A percentile compares a stretch with the other conserved stretches of the same genome.
phyloP scores from a whole-genome alignment of 768 basidiomycete genomes.

The Tylopilus rubrobrunneus region DNA sequence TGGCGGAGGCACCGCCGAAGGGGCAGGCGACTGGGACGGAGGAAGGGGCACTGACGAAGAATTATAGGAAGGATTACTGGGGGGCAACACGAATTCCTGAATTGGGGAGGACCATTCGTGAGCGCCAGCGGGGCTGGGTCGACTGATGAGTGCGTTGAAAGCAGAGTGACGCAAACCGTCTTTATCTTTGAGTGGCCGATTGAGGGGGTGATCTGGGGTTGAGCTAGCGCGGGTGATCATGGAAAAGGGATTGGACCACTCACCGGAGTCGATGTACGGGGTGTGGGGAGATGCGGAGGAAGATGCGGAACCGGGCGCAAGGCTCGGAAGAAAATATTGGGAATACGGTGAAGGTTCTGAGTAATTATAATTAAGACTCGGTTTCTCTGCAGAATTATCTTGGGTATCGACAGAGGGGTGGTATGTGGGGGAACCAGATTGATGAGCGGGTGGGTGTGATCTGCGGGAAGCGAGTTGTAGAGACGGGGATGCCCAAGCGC shows the following conservation, averaged over 20 bases:
- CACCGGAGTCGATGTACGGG: constrained; percentile 47
- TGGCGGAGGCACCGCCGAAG: constrained; percentile 36
- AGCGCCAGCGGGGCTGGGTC: constrained; percentile 40
- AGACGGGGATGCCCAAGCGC: constrained; percentile 55
- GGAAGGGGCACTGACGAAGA: constrained; percentile 36
- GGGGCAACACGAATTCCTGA: constrained; percentile 50
- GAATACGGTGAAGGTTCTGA: constrained; percentile 46
- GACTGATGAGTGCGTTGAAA: constrained; percentile 54
- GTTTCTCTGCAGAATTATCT: constrained; percentile 37
- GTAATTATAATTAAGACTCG: constrained; percentile 40
- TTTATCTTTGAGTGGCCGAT: constrained; percentile 61
- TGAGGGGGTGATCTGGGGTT: constrained; percentile 53
- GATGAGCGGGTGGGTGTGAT: constrained; percentile 42
- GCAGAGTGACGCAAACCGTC: constrained; percentile 66
- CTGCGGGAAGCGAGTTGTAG: constrained; percentile 47
- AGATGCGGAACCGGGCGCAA: constrained; percentile 48
- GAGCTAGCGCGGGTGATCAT: constrained; percentile 66
- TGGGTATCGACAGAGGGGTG: constrained; percentile 43
- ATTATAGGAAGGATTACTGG: constrained; percentile 24
- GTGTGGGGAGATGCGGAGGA: constrained; percentile 46
- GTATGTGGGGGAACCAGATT: constrained; percentile 40
- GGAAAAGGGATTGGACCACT: constrained; percentile 53
- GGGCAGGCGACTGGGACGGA: constrained; percentile 35
- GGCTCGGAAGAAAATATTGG: constrained; percentile 47
- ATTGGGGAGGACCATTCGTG: constrained; percentile 68